Evolutionary conservation across 148 eudicot species (phyloP), one percentile per base, ranked within the genome.

Genomic region (Euryodendron excelsum): DNA sequence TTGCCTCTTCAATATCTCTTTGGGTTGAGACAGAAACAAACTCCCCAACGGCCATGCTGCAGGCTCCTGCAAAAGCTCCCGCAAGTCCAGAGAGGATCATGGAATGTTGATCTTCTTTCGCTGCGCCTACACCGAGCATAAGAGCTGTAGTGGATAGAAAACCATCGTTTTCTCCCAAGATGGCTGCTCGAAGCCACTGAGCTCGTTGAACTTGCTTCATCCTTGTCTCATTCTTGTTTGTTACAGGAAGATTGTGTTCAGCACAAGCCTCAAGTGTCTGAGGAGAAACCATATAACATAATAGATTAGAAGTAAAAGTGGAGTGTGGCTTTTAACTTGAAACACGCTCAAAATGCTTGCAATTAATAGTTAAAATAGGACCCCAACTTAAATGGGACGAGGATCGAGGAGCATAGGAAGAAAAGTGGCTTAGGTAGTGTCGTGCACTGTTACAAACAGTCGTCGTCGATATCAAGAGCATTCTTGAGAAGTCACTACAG

Each of bases 41-140:
- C 66, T 83, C 89, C 25, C 86, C 89, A 36, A 86, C 86, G 34
- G 86, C 85, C 86, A 86, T 86, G 79, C 85, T 84, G 30, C 85
- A 86, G 31, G 86, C 86, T 11, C 89, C 89, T 12, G 88, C 88
- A 78, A 86, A 39, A 68, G 86, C 84, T 34, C 86, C 85, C 13
- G 84, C 85, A 12, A 86, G 11, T 44, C 86, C 86, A 17, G 86
- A 82, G 3, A 85, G 69, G 34, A 82, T 63, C 85, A 82, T 82
- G 45, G 77, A 74, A 75, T 73, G 41, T 41, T 79, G 81, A 28
- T 78, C 83, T 21, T 80, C 88, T 74, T 80, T 80, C 1, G 82
- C 88, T 0, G 85, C 84, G 2, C 84, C 84, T 3, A 83, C 82
- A 21, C 85, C 88, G 36, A 86, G 81, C 88, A 85, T 85, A 36